These are phyloP conservation scores for Umbelopsis ramanniana DNA, from an alignment of 192 early-diverging fungal species.

Conservation along the genomic window DNA sequence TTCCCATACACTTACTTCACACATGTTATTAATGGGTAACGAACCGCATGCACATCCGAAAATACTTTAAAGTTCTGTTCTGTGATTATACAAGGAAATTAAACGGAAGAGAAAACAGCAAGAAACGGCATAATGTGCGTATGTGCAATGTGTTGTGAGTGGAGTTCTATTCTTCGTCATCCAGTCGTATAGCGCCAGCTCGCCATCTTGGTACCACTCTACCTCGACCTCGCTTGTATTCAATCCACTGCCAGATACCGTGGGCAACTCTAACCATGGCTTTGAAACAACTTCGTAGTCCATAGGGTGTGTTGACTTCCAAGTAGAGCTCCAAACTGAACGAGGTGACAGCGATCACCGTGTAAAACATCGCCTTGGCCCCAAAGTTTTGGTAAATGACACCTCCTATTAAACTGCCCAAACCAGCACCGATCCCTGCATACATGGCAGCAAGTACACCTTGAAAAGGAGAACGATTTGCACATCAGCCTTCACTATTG, in stretches of 20 bases:
- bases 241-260: constrained; percentile 27
- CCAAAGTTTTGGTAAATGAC: constrained; percentile 44
- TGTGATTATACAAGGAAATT: neutral
- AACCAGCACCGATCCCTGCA: constrained; percentile 46
- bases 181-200: constrained; percentile 37
- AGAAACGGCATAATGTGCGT: constrained; percentile 8
- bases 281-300: constrained; percentile 28
- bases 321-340: constrained; percentile 42
- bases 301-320: constrained; percentile 41
- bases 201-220: constrained; percentile 46
- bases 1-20: too few relatives aligned
- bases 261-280: constrained; percentile 13
- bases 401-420: constrained; percentile 47
- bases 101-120: neutral
- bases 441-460: constrained; percentile 44
- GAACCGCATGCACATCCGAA: too few relatives aligned
- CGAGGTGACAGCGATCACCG: constrained; percentile 32
- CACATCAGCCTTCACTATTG: too few relatives aligned
- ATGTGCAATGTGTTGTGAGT: neutral
- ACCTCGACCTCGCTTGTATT: constrained; percentile 31
- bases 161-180: constrained; percentile 23
- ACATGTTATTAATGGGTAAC: too few relatives aligned
- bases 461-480: too few relatives aligned
- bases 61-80: too few relatives aligned
- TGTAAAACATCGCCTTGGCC: constrained; percentile 44